These are phyloP conservation scores for Phaeomoniella chlamydospora DNA, from an alignment of 2,329 filamentous ascomycete genomes.

Conservation along the genomic window DNA sequence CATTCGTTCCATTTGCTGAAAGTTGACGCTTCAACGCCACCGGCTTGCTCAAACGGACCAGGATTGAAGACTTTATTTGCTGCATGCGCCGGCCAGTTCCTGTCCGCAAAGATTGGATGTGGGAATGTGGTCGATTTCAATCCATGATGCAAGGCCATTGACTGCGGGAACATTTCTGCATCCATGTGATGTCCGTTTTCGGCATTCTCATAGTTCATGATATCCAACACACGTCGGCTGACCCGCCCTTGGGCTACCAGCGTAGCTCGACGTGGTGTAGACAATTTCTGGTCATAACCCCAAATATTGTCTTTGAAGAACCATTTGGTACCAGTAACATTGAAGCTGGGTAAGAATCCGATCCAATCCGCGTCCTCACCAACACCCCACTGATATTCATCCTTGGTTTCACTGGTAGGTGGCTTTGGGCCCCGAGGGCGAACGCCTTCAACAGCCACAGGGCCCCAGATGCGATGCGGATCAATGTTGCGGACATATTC, in stretches of 20 bases:
- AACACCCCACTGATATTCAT: conserved; percentile 62
- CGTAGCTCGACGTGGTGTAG: conserved; percentile 58
- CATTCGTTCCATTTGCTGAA: conserved; percentile 19
- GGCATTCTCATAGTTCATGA: conserved; percentile 66
- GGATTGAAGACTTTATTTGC: conserved; percentile 18
- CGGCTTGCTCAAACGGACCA: conserved; percentile 16
- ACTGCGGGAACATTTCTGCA: conserved; percentile 67
- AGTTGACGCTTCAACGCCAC: conserved; percentile 16
- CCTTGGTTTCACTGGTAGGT: conserved; percentile 40
- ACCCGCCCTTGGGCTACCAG: conserved; percentile 64
- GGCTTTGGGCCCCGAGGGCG: conserved; percentile 48
- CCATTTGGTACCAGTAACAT: conserved; percentile 59
- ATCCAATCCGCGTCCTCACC: conserved; percentile 63
- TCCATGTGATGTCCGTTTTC: conserved; percentile 56
- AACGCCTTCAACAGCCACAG: conserved; percentile 43
- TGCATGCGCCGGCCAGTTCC: conserved; percentile 40
- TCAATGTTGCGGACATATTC: conserved; percentile 9
- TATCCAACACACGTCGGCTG: conserved; percentile 55
- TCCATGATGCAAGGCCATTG: conserved; percentile 60
- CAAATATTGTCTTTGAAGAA: conserved; percentile 21
- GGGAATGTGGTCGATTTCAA: conserved; percentile 66
- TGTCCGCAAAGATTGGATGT: conserved; percentile 67
- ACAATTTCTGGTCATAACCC: conserved; percentile 28
- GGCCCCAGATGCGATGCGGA: conserved; percentile 44
- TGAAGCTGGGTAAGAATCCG: conserved; percentile 66